A percentile compares a stretch with the other conserved stretches of the same genome.
Conservation (phyloP, 2,329 filamentous ascomycete genomes). For the Microdochium nivale region DNA sequence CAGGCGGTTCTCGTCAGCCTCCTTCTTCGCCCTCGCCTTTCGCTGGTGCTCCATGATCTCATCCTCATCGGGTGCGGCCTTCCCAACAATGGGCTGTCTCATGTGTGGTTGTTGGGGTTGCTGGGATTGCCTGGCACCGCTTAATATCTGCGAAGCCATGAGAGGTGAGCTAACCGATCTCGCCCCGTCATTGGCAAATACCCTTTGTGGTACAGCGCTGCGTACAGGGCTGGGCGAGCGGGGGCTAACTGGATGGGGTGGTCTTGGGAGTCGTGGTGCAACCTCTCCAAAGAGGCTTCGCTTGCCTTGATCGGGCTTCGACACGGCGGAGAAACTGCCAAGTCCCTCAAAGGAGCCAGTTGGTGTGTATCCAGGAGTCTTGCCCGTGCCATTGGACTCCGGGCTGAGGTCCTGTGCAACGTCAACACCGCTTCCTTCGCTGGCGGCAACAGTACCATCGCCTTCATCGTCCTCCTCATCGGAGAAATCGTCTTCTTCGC, state of each 20-base stretch:
- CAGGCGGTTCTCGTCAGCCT: conserved; percentile 47
- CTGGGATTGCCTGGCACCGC: conserved; percentile 25
- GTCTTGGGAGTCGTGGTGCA: conserved; percentile 43
- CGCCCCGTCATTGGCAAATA: conserved; percentile 37
- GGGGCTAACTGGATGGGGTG: conserved; percentile 45
- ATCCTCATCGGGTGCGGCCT: conserved; percentile 31
- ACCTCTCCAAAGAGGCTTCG: conserved; percentile 47
- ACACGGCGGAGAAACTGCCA: conserved; percentile 37
- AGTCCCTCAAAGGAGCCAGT: conserved; percentile 49
- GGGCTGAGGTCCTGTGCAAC: conserved; percentile 56
- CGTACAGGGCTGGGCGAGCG: conserved; percentile 67
- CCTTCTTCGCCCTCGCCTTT: conserved; percentile 42
- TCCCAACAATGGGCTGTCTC: conserved; percentile 25
- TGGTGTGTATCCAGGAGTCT: conserved; percentile 44
- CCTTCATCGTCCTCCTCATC: conserved; percentile 25
- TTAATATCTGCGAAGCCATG: conserved; percentile 46
- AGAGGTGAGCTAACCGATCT: conserved; percentile 54
- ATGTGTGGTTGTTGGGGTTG: conserved; percentile 19
- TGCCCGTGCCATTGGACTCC: conserved; percentile 30
- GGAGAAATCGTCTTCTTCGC: conserved; percentile 26
- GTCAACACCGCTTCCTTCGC: conserved; percentile 55
- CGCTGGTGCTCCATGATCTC: conserved; percentile 41
- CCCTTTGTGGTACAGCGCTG: conserved; percentile 41
- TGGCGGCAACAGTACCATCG: conserved; percentile 33
- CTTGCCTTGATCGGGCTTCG: conserved; percentile 34